Conservation (phyloP, 1,139 yeast species). For the Magnusiomyces paraingens region DNA sequence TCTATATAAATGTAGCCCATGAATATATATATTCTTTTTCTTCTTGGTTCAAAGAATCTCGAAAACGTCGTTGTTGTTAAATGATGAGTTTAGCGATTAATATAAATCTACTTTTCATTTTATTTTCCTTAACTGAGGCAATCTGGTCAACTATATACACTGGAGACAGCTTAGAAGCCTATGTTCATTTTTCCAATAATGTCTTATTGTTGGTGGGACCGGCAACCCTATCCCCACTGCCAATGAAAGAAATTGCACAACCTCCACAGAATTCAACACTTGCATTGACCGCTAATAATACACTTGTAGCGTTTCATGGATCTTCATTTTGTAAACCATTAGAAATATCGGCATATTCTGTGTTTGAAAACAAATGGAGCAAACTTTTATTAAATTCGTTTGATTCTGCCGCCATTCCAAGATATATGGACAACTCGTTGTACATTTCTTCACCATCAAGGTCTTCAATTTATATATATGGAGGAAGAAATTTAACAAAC, state of each 20-base stretch:
- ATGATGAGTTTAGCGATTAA: too few relatives aligned
- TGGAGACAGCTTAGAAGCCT: conserved; percentile 15
- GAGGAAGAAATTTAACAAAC: conserved; percentile 33
- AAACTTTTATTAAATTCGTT: conserved; percentile 11
- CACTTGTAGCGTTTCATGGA: conserved; percentile 20
- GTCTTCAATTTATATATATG: conserved; percentile 42
- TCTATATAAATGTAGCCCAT: too few relatives aligned
- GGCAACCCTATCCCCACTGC: conserved; percentile 13
- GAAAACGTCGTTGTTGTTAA: too few relatives aligned
- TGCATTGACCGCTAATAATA: conserved; percentile 14
- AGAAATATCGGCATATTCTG: conserved; percentile 18
- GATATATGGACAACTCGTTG: conserved; percentile 28
- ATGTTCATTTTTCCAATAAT: conserved; percentile 18
- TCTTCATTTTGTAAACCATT: conserved; percentile 17
- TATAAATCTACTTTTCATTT: not conserved
- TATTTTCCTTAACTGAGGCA: conserved; percentile 6
- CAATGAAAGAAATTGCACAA: conserved; percentile 13
- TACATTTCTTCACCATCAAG: conserved; percentile 37
- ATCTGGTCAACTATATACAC: conserved; percentile 21
- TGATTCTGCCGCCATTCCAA: conserved; percentile 13
- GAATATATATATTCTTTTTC: too few relatives aligned
- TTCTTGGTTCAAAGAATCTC: too few relatives aligned
- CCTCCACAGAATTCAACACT: conserved; percentile 22
- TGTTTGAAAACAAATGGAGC: conserved; percentile 19
- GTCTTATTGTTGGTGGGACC: conserved; percentile 12